Conservation (phyloP, 495 filamentous ascomycete species). For the Lasiosphaeria ovina region DNA sequence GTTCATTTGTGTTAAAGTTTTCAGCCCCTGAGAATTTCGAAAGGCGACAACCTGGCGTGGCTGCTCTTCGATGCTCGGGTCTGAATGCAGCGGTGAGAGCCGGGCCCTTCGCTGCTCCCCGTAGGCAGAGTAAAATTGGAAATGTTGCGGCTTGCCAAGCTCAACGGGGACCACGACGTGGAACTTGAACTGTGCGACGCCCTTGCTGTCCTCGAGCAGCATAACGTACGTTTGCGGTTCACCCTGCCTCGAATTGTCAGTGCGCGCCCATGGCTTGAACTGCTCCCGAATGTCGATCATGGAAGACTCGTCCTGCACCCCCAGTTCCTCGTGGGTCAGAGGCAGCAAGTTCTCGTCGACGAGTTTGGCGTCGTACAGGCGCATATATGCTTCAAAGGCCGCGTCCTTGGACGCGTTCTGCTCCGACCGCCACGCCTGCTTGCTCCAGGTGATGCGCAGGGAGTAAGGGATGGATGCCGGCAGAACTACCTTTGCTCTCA, state of each 20-base stretch:
- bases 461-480: constrained; percentile 59
- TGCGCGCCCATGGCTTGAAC: constrained; percentile 55
- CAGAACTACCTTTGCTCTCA: constrained; percentile 53
- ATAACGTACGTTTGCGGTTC: background rate
- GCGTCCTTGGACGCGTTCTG: constrained; percentile 65
- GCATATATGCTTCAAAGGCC: constrained; percentile 66
- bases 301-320: constrained; percentile 24
- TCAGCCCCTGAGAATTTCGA: no score
- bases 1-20: background rate
- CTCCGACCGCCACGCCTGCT: constrained; percentile 57
- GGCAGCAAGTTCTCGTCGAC: constrained; percentile 72
- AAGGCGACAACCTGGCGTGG: no score
- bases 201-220: constrained; percentile 5
- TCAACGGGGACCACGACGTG: no score
- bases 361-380: constrained; percentile 58
- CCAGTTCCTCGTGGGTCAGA: constrained; percentile 5
- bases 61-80: no score
- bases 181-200: background rate
- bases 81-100: no score
- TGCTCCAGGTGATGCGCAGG: constrained; percentile 48
- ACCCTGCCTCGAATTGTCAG: constrained; percentile 44
- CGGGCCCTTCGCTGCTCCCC: no score
- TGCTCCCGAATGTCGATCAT: constrained; percentile 51
- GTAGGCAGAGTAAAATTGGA: no score
- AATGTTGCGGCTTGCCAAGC: no score